Base-by-base conservation (phyloP, 2,329 filamentous ascomycete species). In the Colletotrichum agaves region DNA sequence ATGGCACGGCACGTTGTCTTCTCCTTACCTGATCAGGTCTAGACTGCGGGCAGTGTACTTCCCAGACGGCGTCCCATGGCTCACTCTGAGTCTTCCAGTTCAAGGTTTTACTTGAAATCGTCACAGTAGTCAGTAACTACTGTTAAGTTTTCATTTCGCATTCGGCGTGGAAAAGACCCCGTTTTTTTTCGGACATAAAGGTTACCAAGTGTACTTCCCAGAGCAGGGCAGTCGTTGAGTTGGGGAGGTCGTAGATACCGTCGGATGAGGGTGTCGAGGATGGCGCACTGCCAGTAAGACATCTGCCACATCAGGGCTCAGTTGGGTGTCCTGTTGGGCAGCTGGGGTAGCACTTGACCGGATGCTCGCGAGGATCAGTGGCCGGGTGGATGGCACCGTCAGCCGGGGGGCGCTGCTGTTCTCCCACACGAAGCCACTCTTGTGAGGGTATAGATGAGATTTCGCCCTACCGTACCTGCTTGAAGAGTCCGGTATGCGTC, bases 331-430 rank as follows among this genome's bases (percentile, higher is more conserved):
- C 50, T 46, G 53, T 55, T 67, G 61, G 61, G 64, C 53, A 64
- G 43, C 47, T 46, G 55, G 60, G 61, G 61, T 67, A 46, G 27
- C 65, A 65, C 65, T 65, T 65, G 65, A 68, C 43, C 61, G 53
- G 55, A 68, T 68, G 53, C 65, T 64, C 65, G 61, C 50, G 65
- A 64, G 65, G 35, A 41, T 13, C 37, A 17, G 39, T 63, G 55
- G 41, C 59, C 59, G 63, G 59, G 47, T 62, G 63, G 35, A 50
- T 57, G 59, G 63, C 43, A 67, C 63, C 59, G 63, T 57, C 63
- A 67, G 63, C 61, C 47, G 47, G 41, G 31, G 33, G 31, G 53
- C 52, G 35, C 55, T 57, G 53, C 43, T 49, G 41, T 60, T 65
- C 41, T 43, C 37, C 64, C 61, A 63, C 46, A 64, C 53, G 31